phyloP scores from a whole-genome alignment of 1,284 basidiomycete species.

The Puccinia polysora region DNA sequence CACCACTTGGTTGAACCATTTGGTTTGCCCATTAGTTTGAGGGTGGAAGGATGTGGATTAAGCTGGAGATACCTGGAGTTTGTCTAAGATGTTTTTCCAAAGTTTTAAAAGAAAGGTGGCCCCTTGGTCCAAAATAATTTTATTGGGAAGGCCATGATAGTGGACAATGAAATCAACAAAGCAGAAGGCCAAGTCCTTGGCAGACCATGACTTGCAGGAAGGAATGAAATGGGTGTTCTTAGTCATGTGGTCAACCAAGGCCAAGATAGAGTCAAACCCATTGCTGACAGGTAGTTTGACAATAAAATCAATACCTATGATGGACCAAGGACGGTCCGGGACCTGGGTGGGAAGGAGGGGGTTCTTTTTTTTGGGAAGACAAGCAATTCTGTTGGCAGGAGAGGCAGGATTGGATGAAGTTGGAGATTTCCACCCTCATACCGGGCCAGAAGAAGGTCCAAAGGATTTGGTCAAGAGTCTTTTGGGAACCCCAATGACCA shows the following conservation, averaged over 20 bases:
- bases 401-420: too few relatives aligned
- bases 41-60: slow-evolving; percentile 25
- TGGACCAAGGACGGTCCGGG: background rate
- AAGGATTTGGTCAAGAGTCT: too few relatives aligned
- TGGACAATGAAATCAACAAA: background rate
- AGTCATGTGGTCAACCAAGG: slow-evolving; percentile 43
- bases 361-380: background rate
- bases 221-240: slow-evolving; percentile 40
- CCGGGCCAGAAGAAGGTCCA: too few relatives aligned
- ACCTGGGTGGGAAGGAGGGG: background rate
- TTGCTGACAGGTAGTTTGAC: background rate
- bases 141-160: slow-evolving; percentile 4
- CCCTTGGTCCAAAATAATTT: slow-evolving; percentile 12
- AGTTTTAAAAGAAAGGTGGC: slow-evolving; percentile 3
- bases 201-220: background rate
- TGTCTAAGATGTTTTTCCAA: background rate
- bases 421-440: too few relatives aligned
- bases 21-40: slow-evolving; percentile 22
- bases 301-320: slow-evolving; percentile 17
- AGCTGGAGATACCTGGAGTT: slow-evolving; percentile 1
- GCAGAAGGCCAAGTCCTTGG: background rate
- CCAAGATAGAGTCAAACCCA: slow-evolving; percentile 1
- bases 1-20: slow-evolving; percentile 9
- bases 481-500: too few relatives aligned
- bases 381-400: background rate